Evolutionary conservation across 345 rosid species (phyloP), one percentile per base, ranked within the genome.

Genomic region (Rhodomyrtus tomentosa): DNA sequence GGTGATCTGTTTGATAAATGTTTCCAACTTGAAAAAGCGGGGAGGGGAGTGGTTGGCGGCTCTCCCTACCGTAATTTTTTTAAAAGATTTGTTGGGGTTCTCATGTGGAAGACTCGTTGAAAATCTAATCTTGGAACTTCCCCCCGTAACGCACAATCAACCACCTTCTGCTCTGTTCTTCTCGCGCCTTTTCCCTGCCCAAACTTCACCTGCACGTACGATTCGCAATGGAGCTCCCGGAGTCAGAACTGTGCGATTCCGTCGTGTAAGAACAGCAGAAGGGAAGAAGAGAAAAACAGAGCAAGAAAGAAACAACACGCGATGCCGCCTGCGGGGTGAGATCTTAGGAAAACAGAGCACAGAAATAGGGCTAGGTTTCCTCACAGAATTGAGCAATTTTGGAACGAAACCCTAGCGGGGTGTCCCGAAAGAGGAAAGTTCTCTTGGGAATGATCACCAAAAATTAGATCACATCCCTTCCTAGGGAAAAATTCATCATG

Each of bases 11-110:
- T 51, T 18, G 58, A 81, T 96, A 84, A 93, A 96, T 83, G 79
- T 68, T 36, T 68, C 79, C 79, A 68, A 68, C 79, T 68, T 36
- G 6, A 68, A 38, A 68, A 90, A 84, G 68, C 90, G 92, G 88
- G 42, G 89, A 83, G 91, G 89, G 87, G 92, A 92, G 40, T 92
- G 91, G 84, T 94, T 92, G 84, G 84, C 94, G 96, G 20, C 93
- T 18, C 45, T 20, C 22, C 10, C 42, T 12, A 6, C 74, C 7
- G 22, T 16, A 14, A 51, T 55, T 68, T 68, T 36, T 0, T 59
- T n/a, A n/a, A 36, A 68, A 40, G 79, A 36, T 36, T 68, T 32
- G 21, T 5, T 10, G 21, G 21, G 6, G 13, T 3, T 68, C 21
- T 36, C 18, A 8, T 9, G 12, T 5, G 79, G 79, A 68, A 68